Conservation (phyloP, 148 eudicot genomes). For the Spergularia bocconei region DNA sequence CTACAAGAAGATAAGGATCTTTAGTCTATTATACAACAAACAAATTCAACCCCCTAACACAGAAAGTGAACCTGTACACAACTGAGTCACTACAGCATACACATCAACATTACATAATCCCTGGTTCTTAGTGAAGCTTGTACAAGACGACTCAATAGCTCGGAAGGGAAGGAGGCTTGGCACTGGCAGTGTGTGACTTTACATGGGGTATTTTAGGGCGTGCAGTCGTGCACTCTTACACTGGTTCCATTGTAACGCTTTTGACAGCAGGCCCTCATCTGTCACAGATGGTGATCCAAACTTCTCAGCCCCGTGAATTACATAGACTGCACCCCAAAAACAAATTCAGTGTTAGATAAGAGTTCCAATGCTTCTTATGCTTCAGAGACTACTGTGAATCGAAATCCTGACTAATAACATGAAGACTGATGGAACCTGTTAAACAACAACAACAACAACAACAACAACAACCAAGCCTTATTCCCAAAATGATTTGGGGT, state of each 20-base stretch:
- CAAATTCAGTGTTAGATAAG: conserved; percentile 69
- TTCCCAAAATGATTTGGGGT: no score
- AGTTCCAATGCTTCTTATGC: conserved; percentile 99
- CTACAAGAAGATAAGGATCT: background rate
- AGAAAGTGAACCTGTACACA: background rate
- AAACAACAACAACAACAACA: no score
- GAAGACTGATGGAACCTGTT: conserved; percentile 88
- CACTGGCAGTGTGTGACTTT: conserved; percentile 63
- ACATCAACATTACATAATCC: background rate
- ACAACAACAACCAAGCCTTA: no score
- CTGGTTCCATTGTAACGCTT: conserved; percentile 79
- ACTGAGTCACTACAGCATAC: background rate
- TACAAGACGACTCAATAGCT: conserved; percentile 54
- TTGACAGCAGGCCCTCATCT: conserved; percentile 49
- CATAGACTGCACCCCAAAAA: conserved; percentile 76
- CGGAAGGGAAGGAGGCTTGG: conserved; percentile 52
- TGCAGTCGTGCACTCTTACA: conserved; percentile 59
- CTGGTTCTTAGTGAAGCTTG: conserved; percentile 23
- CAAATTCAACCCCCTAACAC: background rate
- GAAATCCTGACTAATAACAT: conserved; percentile 91
- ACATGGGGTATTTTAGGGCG: conserved; percentile 90
- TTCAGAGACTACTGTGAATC: conserved; percentile 59
- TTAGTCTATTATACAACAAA: background rate
- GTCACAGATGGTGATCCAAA: conserved; percentile 42
- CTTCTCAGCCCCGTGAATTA: conserved; percentile 55